Percentiles rank a stretch among this genome's conserved stretches.
These are phyloP conservation scores for Tilletia indica DNA, from an alignment of 1,284 basidiomycete genomes.

Conservation along the genomic window DNA sequence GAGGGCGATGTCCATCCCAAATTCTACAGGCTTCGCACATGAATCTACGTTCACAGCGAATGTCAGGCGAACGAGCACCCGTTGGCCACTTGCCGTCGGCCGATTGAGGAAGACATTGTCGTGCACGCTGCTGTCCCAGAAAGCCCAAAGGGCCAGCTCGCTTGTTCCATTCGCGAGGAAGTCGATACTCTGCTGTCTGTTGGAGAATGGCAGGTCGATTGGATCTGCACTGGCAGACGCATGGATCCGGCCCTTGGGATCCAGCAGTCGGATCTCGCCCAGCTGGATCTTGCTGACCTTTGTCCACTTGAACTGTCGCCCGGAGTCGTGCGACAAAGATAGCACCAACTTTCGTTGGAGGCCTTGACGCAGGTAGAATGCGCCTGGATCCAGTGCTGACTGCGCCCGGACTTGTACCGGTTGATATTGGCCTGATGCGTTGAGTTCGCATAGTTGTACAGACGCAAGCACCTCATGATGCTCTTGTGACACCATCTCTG, in stretches of 20 bases:
- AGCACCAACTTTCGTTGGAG: slow-evolving; percentile 80
- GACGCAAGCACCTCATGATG: slow-evolving; percentile 82
- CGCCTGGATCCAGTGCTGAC: slow-evolving; percentile 76
- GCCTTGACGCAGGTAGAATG: slow-evolving; percentile 86
- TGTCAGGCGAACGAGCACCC: slow-evolving; percentile 73
- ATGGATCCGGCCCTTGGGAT: slow-evolving; percentile 76
- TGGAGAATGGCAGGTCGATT: slow-evolving; percentile 34
- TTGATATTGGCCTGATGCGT: slow-evolving; percentile 75
- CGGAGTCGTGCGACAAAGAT: slow-evolving; percentile 79
- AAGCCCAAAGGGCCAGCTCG: slow-evolving; percentile 36
- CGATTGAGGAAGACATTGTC: slow-evolving; percentile 81
- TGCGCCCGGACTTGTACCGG: slow-evolving; percentile 79
- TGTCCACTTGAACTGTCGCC: slow-evolving; percentile 80
- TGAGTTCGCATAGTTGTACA: slow-evolving; percentile 82
- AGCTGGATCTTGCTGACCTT: slow-evolving; percentile 73
- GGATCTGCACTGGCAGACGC: slow-evolving; percentile 63
- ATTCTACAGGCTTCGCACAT: slow-evolving; percentile 77
- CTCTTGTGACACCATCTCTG: slow-evolving; percentile 84
- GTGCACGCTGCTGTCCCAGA: slow-evolving; percentile 94
- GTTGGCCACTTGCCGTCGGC: slow-evolving; percentile 74
- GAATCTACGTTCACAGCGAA: slow-evolving; percentile 79
- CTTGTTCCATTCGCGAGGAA: slow-evolving; percentile 43
- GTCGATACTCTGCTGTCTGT: slow-evolving; percentile 39
- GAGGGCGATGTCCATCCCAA: slow-evolving; percentile 81
- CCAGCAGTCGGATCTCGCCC: slow-evolving; percentile 79